Base-by-base conservation (phyloP, 2,329 filamentous ascomycete genomes). In the Phaeosphaeriaceae sp. region DNA sequence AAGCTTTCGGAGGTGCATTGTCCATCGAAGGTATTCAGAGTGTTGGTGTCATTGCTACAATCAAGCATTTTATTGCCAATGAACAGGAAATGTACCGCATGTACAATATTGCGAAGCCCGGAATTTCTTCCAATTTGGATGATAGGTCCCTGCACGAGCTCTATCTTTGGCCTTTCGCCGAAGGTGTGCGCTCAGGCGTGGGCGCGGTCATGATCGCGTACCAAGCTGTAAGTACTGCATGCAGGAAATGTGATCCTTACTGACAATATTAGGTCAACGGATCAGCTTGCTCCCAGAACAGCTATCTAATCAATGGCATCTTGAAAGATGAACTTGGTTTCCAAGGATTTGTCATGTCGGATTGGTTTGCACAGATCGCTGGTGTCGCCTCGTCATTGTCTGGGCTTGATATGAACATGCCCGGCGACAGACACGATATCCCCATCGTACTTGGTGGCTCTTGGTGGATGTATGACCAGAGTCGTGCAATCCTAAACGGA, bases 291-390 rank as follows among this genome's bases (percentile, higher is more conserved):
- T 66, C 80, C 61, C 83, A 88, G 47, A 92, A 96, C 71, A 88
- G 87, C 58, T 90, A 93, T 67, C 76, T 94, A 2, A 81, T 95
- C 54, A 96, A 94, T 63, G 87, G 87, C 0, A 80, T 95, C n/a
- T 75, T 95, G 38, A 95, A 95, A 66, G 89, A 93, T 50, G 90
- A 95, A 68, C 79, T 94, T 4, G 90, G 90, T 7, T 95, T 96
- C 65, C 89, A 94, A 69, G 91, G 90, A 0, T 92, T 91, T 47
- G 85, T 93, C n/a, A 89, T 94, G 81, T 87, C 86, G 1, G 92
- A 96, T 70, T 96, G 92, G 92, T 79, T 94, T 2, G 89, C 89
- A 0, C 91, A 96, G 67, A 85, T 90, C 54, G 87, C 87, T 7
- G 92, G 92, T 5, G 90, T 96, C 1, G 83, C 82, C 12, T 88